phyloP scores from a whole-genome alignment of 495 filamentous ascomycete species.

The Xylaria curta region DNA sequence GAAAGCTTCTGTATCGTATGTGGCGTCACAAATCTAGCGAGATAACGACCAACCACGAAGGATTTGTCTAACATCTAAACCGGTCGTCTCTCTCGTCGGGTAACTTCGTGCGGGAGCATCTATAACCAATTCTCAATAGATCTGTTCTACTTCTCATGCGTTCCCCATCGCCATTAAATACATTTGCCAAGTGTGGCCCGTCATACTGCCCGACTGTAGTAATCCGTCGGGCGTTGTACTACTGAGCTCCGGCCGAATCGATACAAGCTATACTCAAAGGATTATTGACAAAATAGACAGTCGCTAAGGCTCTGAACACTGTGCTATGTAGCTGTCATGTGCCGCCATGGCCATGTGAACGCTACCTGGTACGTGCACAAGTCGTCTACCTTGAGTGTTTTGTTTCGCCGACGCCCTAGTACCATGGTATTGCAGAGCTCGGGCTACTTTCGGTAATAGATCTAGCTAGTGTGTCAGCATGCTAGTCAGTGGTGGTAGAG shows the following conservation, averaged over 20 bases:
- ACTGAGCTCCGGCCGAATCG: conserved; percentile 5
- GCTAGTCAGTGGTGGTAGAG: not conserved
- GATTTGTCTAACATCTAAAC: not conserved
- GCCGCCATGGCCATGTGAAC: conserved; percentile 23
- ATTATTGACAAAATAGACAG: not conserved
- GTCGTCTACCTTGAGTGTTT: conserved; percentile 6
- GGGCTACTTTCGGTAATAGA: conserved; percentile 69
- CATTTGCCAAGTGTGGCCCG: not conserved
- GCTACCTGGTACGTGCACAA: conserved; percentile 25
- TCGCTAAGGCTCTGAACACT: conserved; percentile 12
- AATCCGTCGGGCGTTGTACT: conserved; percentile 1
- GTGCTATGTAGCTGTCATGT: conserved; percentile 19
- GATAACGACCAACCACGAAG: conserved; percentile 2
- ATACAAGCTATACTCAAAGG: not conserved
- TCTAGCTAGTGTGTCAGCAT: conserved; percentile 57
- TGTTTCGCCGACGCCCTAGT: conserved; percentile 5
- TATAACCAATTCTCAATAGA: not conserved
- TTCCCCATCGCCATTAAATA: not conserved
- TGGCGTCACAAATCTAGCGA: conserved; percentile 22
- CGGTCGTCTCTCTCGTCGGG: not conserved
- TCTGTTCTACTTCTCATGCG: not conserved
- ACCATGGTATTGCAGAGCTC: conserved; percentile 5
- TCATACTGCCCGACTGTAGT: not conserved
- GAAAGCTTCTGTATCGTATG: conserved; percentile 5
- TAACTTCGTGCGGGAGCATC: not conserved